These are phyloP conservation scores for Hemileccinum rubropunctum DNA, from an alignment of 768 basidiomycete genomes.

Conservation along the genomic window DNA sequence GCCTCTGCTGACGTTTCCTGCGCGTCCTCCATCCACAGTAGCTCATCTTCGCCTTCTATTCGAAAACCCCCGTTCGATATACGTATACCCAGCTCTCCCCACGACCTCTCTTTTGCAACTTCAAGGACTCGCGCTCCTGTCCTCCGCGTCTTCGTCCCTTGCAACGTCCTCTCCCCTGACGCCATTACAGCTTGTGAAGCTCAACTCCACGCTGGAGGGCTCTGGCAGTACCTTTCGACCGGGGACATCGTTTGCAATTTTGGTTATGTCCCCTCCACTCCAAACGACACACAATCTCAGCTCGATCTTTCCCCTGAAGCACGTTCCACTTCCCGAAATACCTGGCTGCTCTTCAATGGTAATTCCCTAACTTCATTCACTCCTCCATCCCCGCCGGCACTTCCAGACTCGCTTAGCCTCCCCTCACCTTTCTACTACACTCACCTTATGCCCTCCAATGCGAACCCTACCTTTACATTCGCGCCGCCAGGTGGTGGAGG, in stretches of 20 bases:
- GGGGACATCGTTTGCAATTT: conserved; percentile 82
- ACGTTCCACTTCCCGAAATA: conserved; percentile 26
- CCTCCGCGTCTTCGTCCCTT: conserved; percentile 73
- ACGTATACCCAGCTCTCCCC: conserved; percentile 38
- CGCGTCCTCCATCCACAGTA: conserved; percentile 35
- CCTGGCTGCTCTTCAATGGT: conserved; percentile 80
- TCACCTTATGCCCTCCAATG: conserved; percentile 51
- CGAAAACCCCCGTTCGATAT: conserved; percentile 15
- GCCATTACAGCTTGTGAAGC: conserved; percentile 60
- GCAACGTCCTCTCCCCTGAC: conserved; percentile 44
- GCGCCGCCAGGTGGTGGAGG: conserved; percentile 31
- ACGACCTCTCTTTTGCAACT: conserved; percentile 61
- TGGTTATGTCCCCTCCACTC: conserved; percentile 61
- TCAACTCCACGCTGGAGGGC: conserved; percentile 61
- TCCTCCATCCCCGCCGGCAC: conserved; percentile 49
- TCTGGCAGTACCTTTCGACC: conserved; percentile 73
- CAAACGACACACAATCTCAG: conserved; percentile 26
- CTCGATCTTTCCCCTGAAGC: conserved; percentile 19
- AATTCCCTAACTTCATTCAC: conserved; percentile 55
- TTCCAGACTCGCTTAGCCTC: conserved; percentile 56
- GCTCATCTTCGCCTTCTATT: conserved; percentile 22
- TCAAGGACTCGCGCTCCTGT: conserved; percentile 68
- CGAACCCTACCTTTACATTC: conserved; percentile 25
- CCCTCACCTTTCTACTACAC: conserved; percentile 77
- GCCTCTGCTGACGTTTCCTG: conserved; percentile 45